Conservation (phyloP, 164 flowering plant species). For the Magnolia changhungtana region DNA sequence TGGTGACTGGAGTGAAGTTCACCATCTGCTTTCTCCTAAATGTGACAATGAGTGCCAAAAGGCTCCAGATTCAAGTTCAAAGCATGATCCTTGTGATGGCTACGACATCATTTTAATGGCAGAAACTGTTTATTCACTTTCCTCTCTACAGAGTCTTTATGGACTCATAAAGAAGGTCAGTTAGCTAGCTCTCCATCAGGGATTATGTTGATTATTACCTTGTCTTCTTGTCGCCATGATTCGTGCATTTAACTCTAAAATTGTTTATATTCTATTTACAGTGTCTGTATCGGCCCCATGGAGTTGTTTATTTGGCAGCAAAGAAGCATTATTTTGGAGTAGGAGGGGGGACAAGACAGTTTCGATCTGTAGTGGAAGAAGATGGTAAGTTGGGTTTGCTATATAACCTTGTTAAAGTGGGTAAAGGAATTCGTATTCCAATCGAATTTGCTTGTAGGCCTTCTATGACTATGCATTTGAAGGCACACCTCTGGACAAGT, state of each 20-base stretch:
- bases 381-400: conserved; percentile 54
- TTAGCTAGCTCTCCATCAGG: background rate
- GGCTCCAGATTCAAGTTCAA: conserved; percentile 13
- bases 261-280: conserved; percentile 18
- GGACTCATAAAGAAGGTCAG: conserved; percentile 73
- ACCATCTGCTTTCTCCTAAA: conserved; percentile 45
- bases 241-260: background rate
- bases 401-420: background rate
- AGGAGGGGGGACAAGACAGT: conserved; percentile 87
- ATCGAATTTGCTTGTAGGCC: background rate
- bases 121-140: conserved; percentile 84
- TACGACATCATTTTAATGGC: conserved; percentile 95
- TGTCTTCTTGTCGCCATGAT: background rate
- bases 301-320: conserved; percentile 82
- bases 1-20: conserved; percentile 81
- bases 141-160: conserved; percentile 61
- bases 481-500: background rate
- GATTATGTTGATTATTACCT: conserved; percentile 6
- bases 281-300: conserved; percentile 66
- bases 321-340: conserved; percentile 98
- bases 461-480: background rate
- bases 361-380: conserved; percentile 70
- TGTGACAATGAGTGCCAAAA: conserved; percentile 15
- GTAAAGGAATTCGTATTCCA: background rate
- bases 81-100: conserved; percentile 28